Percentiles rank a stretch among this genome's conserved stretches.
phyloP scores from a whole-genome alignment of 495 filamentous ascomycete genomes.

The Talaromyces ruber region DNA sequence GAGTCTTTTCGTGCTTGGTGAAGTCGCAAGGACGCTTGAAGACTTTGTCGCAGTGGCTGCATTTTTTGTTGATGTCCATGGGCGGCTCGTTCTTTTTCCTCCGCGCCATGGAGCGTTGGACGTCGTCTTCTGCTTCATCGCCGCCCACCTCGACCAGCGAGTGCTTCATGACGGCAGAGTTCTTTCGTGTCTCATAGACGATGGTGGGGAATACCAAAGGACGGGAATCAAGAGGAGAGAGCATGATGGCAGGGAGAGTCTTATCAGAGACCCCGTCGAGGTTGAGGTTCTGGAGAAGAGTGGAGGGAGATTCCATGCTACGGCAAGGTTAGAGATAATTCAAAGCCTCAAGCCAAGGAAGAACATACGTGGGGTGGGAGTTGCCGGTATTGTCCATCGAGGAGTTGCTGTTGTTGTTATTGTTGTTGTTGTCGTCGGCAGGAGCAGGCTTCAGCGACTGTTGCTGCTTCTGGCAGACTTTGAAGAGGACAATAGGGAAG shows the following conservation, averaged over 20 bases:
- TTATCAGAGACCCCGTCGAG: neutral
- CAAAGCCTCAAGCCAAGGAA: neutral
- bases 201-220: neutral
- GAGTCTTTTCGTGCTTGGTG: slow-evolving; percentile 96
- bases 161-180: slow-evolving; percentile 46
- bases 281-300: neutral
- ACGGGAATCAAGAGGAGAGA: neutral
- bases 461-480: slow-evolving; percentile 27
- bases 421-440: slow-evolving; percentile 15
- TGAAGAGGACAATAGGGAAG: slow-evolving; percentile 1
- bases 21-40: slow-evolving; percentile 91
- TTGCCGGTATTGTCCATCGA: slow-evolving; percentile 8
- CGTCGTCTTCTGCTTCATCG: slow-evolving; percentile 51
- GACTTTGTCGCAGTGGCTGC: slow-evolving; percentile 73
- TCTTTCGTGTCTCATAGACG: neutral
- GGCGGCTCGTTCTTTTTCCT: slow-evolving; percentile 70
- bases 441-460: neutral
- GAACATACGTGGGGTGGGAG: neutral
- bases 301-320: neutral
- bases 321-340: neutral
- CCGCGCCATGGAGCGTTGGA: slow-evolving; percentile 80
- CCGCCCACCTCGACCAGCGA: slow-evolving; percentile 45
- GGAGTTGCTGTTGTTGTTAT: too few relatives aligned
- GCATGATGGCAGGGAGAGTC: neutral
- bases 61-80: slow-evolving; percentile 68